Evolutionary conservation across 2,329 filamentous ascomycete genomes (phyloP), one percentile per base, ranked within the genome.

Genomic region (Claviceps fusiformis): DNA sequence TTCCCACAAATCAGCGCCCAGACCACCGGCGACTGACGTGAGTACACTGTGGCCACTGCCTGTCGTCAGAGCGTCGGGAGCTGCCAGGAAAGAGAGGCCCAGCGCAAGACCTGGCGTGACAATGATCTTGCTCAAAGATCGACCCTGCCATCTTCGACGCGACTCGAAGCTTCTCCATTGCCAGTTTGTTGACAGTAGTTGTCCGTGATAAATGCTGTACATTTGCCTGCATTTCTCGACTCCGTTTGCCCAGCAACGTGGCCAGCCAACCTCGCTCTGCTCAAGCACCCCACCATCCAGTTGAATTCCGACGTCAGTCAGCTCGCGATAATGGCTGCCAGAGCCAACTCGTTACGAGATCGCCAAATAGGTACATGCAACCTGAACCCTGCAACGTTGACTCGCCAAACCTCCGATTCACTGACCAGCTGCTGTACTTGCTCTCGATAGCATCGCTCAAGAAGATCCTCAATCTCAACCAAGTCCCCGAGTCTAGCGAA

Each of bases 401-500:
- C 10, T 11, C 7, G 11, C 13, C 29, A 15, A 2, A 27, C 8
- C 1, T 44, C 10, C 24, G 17, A 3, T 45, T 9, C 5, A 5
- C 57, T 61, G 45, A 62, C 47, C 47, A 9, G 9, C 10, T 19
- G 10, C 9, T 48, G 17, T 13, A 33, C 15, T n/a, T 6, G 15
- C 35, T 11, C 11, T 51, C 60, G 15, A 44, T 61, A 95, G 91
- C 86, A 52, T 92, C 92, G 19, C 89, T 98, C 65, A 90, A 95
- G 75, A 92, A 89, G 72, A 90, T 98, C 65, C 82, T 98, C 62
- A 97, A 96, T 69, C 77, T 98, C 62, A 98, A 98, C 72, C 85
- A 93, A 65, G 78, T 81, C 72, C 58, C 79, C 73, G 66, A 80
- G 61, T 68, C 78, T 56, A 78, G 79, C 61, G 76, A 81, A 55